Percentiles rank a stretch among this genome's conserved stretches.
Conservation (phyloP, 208 protist species). For the Trypanosomatidae sp. region DNA sequence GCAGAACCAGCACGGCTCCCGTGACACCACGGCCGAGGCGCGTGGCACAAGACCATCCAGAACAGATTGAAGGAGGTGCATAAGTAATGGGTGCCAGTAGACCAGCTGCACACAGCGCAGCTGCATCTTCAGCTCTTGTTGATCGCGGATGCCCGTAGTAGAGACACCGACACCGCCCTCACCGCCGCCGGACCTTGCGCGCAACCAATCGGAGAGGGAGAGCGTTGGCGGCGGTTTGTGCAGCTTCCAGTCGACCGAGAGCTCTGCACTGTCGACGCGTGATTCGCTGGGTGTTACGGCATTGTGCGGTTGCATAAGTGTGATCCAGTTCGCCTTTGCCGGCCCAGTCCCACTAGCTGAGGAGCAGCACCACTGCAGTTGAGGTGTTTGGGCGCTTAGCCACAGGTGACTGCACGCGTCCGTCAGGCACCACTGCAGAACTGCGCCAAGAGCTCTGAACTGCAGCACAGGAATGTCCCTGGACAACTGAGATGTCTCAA, state of each 20-base stretch:
- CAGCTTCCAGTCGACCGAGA: conserved; percentile 19
- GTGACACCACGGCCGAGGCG: conserved; percentile 11
- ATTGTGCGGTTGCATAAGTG: conserved; percentile 9
- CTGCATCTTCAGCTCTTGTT: conserved; percentile 14
- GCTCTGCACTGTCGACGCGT: neutral
- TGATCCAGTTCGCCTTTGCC: neutral
- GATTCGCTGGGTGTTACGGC: neutral
- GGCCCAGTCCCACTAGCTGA: neutral
- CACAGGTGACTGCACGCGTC: conserved; percentile 13
- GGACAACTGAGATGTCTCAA: neutral
- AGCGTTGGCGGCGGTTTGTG: conserved; percentile 21
- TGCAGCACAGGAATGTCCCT: neutral
- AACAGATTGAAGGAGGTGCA: conserved; percentile 12
- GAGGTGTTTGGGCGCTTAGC: neutral
- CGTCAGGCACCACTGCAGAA: conserved; percentile 18
- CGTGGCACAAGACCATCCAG: conserved; percentile 17
- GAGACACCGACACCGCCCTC: neutral
- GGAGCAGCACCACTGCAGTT: conserved; percentile 17
- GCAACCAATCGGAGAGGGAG: conserved; percentile 25
- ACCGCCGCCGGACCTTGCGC: neutral
- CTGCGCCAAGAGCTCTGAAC: conserved; percentile 2
- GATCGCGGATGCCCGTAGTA: conserved; percentile 16
- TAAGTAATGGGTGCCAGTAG: conserved; percentile 26
- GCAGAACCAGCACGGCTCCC: conserved; percentile 28
- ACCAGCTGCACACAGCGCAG: conserved; percentile 9